Evolutionary conservation across 192 early-diverging fungal species (phyloP), one percentile per base, ranked within the genome.

Genomic region (Rhizoclosmatium sp.): DNA sequence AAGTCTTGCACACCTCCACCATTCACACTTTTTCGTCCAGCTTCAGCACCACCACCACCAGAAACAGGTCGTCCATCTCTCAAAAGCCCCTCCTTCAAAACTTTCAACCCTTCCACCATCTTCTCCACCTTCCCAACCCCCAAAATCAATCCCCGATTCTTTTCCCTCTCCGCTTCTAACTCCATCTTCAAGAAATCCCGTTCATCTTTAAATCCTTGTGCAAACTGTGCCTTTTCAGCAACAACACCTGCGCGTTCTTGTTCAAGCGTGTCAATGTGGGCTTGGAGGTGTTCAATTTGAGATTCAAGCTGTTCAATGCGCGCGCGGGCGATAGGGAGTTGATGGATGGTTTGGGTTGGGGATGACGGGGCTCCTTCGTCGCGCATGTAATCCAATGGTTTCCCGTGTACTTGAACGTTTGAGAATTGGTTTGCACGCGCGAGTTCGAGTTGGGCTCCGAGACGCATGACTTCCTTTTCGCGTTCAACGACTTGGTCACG

Each of bases 271-370:
- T 89, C 84, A 5, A 87, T 81, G 67, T 90, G 89, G 49, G 88
- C 86, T 49, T 89, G 86, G 47, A 90, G 69, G 59, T 83, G 81
- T 47, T 88, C 83, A 2, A 87, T 72, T 67, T 90, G 89, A 40
- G 76, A 42, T 80, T 90, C 89, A 1, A 90, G 76, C 49, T 90
- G 89, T 65, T 85, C 82, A 23, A 90, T 85, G 2, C 89, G 71
- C 56, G 83, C 47, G n/a, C 75, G 78, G 2, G 89, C 89, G 9
- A 79, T 74, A 16, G 70, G 65, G 41, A 90, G 80, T 45, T 87
- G 87, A 47, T 75, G 59, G 2, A 79, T 79, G 23, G 70, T 40
- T 39, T 75, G 76, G 10, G 72, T 68, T 47, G 77, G 74, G 41
- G 54, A 44, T 3, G 59, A 39, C n/a, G 73, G 67, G 10, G 67